Base-by-base conservation (phyloP, 2,329 filamentous ascomycete species). In the Colletotrichum shisoi region DNA sequence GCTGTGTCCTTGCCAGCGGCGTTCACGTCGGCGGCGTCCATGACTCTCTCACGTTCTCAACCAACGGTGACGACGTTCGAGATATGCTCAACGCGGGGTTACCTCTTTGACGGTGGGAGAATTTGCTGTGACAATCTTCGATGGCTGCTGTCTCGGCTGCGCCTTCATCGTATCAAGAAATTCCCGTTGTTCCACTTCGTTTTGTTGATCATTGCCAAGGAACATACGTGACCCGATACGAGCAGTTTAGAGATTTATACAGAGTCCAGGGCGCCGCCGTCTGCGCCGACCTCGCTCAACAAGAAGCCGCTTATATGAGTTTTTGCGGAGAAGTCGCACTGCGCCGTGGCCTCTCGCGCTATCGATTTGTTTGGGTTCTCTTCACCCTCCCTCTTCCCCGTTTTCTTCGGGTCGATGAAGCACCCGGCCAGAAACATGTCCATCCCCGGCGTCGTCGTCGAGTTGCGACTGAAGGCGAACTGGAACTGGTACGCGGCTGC, bases 1-100 rank as follows among this genome's bases (percentile, higher is more conserved):
- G 46, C 40, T 24, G 27, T 24, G 27, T 8, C 46, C 37, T 51
- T 60, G 57, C 46, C 52, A 60, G 54, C 42, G 2, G 4, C 24
- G 24, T 27, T 27, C 24, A 27, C 5, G 24, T 27, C 24, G 5
- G 24, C 24, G 42, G n/a, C 24, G 7, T n/a, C 27, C 31, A 46
- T 17, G 12, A 46, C 27, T 37, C 12, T 46, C 24, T 46, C 24
- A 4, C 24, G 31, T 9, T 37, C n/a, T 34, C 21, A 13, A 24
- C 21, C 13, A 8, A 39, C 27, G 2, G 46, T 45, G 15, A 34
- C 12, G 5, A 34, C 27, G n/a, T 15, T 27, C 24, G 17, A 34
- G 21, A 21, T 12, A 15, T 42, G 44, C 15, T 17, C 46, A 17
- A 17, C 11, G 42, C n/a, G 4, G 5, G 15, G 15, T 34, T 8